These are phyloP conservation scores for Glarea lozoyensis DNA, from an alignment of 495 filamentous ascomycete genomes.

Conservation along the genomic window DNA sequence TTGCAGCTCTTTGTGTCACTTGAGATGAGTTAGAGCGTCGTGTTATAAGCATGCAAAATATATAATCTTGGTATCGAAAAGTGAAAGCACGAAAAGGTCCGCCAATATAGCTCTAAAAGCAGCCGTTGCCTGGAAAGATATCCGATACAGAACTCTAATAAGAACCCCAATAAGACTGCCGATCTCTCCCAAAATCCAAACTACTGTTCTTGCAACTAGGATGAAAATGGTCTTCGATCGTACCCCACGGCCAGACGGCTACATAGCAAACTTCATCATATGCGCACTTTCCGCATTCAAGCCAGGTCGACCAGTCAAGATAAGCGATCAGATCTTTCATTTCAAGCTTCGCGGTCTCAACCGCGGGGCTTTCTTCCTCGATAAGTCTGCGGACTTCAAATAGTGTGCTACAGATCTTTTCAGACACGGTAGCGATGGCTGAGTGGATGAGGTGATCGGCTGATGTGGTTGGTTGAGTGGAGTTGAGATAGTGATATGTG, in stretches of 20 bases:
- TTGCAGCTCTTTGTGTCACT: too few species aligned
- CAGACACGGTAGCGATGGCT: constrained; percentile 37
- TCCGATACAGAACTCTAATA: too few species aligned
- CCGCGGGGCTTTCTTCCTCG: constrained; percentile 8
- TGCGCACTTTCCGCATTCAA: constrained; percentile 44
- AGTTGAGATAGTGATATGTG: constrained; percentile 34
- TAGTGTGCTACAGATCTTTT: constrained; percentile 41
- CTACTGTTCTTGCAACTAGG: too few species aligned
- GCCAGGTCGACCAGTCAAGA: constrained; percentile 55
- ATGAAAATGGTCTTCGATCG: constrained; percentile 39
- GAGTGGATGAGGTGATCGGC: constrained; percentile 29
- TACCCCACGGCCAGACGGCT: constrained; percentile 57
- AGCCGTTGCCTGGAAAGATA: too few species aligned
- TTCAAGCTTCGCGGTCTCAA: constrained; percentile 17
- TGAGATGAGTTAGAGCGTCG: too few species aligned
- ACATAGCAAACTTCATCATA: constrained; percentile 55
- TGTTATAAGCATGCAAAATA: too few species aligned
- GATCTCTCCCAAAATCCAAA: too few species aligned
- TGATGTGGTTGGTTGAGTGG: constrained; percentile 5
- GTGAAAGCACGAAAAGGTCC: too few species aligned
- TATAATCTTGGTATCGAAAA: too few species aligned
- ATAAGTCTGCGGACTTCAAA: constrained; percentile 28
- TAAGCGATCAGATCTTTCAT: constrained; percentile 36
- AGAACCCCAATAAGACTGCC: too few species aligned
- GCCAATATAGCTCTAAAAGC: too few species aligned